These are phyloP conservation scores for Cladosporium austrohemisphaericum DNA, from an alignment of 2,329 filamentous ascomycete species.

Conservation along the genomic window DNA sequence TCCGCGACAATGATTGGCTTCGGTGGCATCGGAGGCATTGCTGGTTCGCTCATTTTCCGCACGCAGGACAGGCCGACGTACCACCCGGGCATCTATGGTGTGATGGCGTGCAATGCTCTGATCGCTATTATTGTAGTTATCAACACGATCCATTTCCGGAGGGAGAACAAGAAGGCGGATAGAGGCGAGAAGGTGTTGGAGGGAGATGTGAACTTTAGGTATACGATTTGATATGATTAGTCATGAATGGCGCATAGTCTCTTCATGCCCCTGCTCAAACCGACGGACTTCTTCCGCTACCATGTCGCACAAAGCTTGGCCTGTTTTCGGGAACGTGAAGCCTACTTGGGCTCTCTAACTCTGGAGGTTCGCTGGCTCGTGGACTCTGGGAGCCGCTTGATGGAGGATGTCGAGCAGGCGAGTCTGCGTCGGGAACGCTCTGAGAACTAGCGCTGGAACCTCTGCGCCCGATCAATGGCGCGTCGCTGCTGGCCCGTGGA, in stretches of 20 bases:
- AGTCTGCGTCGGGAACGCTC: not conserved
- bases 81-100: conserved; percentile 51
- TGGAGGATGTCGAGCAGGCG: too few species aligned
- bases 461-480: not conserved
- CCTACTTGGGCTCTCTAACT: conserved; percentile 1
- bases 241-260: too few species aligned
- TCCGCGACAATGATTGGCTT: conserved; percentile 71
- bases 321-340: not conserved
- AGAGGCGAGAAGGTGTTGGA: conserved; percentile 35
- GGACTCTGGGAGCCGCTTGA: not conserved
- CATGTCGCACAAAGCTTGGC: not conserved
- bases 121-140: conserved; percentile 39
- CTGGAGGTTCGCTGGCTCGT: not conserved
- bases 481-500: conserved; percentile 8
- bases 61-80: conserved; percentile 35
- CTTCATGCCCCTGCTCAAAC: not conserved
- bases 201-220: conserved; percentile 9
- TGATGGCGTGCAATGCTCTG: conserved; percentile 39
- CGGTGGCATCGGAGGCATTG: conserved; percentile 75
- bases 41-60: conserved; percentile 69
- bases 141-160: conserved; percentile 40
- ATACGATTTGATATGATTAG: not conserved
- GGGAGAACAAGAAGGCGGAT: conserved; percentile 47
- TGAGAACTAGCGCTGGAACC: not conserved
- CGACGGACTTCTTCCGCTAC: not conserved